Evolutionary conservation across 495 filamentous ascomycete species (phyloP), one percentile per base, ranked within the genome.

Genomic region (Hypoxylon perforatum): DNA sequence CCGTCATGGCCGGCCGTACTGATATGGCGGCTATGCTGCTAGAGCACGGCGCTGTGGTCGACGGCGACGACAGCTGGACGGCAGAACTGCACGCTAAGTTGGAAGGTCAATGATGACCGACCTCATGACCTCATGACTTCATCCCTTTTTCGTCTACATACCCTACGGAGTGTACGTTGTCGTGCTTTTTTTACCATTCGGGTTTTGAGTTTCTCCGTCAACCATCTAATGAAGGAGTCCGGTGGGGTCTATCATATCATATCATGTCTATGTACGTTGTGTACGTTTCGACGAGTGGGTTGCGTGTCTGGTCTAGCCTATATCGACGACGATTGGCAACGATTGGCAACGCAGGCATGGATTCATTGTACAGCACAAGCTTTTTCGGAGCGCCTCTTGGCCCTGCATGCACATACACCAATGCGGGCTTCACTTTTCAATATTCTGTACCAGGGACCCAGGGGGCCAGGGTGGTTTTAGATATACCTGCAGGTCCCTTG

Each of bases 11-110:
- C 23, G 72, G 72, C 10, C 66, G 72, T 23, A 70, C 72, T n/a
- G 72, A 75, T 23, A 73, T 75, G 72, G 72, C 72, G 17, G 69
- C 72, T 25, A 62, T 73, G 61, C 72, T 75, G 4, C 63, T 75
- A 21, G 70, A 75, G 57, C 72, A 58, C 33, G 72, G 72, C 12
- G 72, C 72, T 17, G 45, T 71, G 14, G 61, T 70, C 18, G 72
- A 75, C 44, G 63, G 60, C 21, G 69, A 70, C 41, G 67, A 70
- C 18, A 59, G 56, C 53, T 70, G 67, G 67, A 51, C 62, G n/a
- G 67, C 62, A 10, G 67, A 70, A 41, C 46, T 66, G 9, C 67
- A 66, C 36, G 38, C 61, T 18, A 70, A 70, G 67, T 51, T 70
- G 14, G 67, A 70, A 51, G 25, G 52, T 4, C 53, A 58, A 62